Conservation (phyloP, 2,329 filamentous ascomycete genomes). For the Alternaria sp. region DNA sequence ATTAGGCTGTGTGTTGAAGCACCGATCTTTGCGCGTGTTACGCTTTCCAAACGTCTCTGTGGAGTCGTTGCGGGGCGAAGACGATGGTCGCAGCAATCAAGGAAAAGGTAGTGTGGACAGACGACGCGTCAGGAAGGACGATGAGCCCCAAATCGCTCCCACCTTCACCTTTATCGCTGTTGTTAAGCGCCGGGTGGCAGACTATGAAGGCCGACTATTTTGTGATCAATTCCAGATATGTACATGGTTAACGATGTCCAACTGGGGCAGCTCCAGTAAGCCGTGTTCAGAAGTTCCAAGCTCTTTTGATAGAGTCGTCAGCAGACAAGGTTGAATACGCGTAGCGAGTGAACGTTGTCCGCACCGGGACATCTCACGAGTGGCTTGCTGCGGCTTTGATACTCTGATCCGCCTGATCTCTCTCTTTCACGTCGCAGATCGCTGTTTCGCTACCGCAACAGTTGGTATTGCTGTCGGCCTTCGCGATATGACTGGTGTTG, state of each 20-base stretch:
- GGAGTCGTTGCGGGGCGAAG: neutral
- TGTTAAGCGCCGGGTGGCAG: neutral
- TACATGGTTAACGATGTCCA: neutral
- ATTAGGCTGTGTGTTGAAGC: neutral
- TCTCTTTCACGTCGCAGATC: neutral
- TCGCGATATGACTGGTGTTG: neutral
- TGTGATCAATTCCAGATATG: neutral
- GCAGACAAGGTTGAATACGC: neutral
- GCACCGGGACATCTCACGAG: neutral
- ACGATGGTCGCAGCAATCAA: neutral
- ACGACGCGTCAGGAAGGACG: neutral
- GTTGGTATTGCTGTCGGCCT: neutral
- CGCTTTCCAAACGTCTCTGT: neutral
- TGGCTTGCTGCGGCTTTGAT: neutral
- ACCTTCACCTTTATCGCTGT: neutral
- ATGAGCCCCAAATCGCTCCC: neutral
- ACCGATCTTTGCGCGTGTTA: neutral
- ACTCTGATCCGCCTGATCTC: neutral
- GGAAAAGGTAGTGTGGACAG: neutral
- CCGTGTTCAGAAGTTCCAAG: neutral
- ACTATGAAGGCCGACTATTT: neutral
- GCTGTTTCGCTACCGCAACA: neutral
- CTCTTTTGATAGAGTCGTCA: neutral
- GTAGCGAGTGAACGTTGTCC: neutral
- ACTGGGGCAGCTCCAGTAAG: neutral